A percentile compares a stretch with the other conserved stretches of the same genome.
Conservation (phyloP, 495 filamentous ascomycete genomes). For the Cenococcum geophilum region DNA sequence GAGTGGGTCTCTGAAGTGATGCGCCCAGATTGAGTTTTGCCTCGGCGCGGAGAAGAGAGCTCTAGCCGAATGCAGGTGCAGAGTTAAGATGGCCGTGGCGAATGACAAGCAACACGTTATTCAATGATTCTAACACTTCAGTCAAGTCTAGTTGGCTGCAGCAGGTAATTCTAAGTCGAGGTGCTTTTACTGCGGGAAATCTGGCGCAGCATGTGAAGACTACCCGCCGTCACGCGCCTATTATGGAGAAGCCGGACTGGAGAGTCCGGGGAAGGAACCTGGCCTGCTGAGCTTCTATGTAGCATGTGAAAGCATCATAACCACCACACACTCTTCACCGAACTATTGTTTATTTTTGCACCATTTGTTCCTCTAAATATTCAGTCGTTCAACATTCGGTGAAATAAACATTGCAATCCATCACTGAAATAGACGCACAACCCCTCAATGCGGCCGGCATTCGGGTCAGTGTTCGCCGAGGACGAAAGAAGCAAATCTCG, state of each 20-base stretch:
- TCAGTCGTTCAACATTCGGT: too few species aligned
- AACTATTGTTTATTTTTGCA: too few species aligned
- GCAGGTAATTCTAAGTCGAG: not conserved
- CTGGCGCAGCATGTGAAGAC: not conserved
- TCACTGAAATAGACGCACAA: not conserved
- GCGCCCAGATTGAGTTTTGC: not conserved
- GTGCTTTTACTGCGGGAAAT: not conserved
- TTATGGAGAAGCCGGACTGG: not conserved
- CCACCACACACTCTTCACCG: too few species aligned
- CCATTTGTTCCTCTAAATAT: too few species aligned
- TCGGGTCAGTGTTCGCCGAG: not conserved
- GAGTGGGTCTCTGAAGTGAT: not conserved
- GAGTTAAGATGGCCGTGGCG: not conserved
- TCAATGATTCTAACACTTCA: not conserved
- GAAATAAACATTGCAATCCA: not conserved
- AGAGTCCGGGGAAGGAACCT: not conserved
- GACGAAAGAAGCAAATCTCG: not conserved
- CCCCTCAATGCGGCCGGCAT: not conserved
- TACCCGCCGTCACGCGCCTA: not conserved
- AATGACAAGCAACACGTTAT: not conserved
- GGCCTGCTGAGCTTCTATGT: too few species aligned
- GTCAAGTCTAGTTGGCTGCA: not conserved
- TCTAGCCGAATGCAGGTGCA: not conserved
- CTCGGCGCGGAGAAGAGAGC: not conserved
- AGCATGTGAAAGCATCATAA: too few species aligned